These are phyloP conservation scores for Mucor saturninus DNA, from an alignment of 371 early-diverging fungal species.

Conservation along the genomic window DNA sequence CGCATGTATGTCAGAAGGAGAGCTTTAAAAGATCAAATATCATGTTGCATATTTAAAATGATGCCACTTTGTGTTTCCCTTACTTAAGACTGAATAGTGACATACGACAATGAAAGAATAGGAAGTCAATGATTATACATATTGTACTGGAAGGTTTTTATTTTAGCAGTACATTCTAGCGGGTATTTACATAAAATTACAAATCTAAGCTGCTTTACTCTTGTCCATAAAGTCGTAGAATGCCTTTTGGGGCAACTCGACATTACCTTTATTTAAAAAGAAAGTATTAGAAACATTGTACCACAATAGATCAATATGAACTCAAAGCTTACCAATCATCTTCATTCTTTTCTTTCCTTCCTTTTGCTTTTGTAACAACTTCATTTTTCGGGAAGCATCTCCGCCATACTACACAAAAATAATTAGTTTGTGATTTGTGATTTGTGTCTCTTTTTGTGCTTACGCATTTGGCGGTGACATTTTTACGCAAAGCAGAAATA, in stretches of 20 bases:
- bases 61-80: conserved; percentile 5
- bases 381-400: conserved; percentile 93
- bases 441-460: conserved; percentile 33
- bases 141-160: not conserved
- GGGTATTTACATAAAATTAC: conserved; percentile 2
- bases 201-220: conserved; percentile 21
- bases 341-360: conserved; percentile 89
- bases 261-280: conserved; percentile 51
- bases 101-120: not conserved
- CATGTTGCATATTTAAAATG: conserved; percentile 1
- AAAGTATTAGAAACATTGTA: not conserved
- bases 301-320: not conserved
- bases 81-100: not conserved
- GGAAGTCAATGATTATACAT: not conserved
- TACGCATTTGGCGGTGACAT: conserved; percentile 94
- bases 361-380: conserved; percentile 88
- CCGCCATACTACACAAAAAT: conserved; percentile 76
- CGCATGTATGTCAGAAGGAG: not conserved
- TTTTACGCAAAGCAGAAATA: conserved; percentile 83
- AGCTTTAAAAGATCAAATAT: not conserved
- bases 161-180: not conserved
- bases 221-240: conserved; percentile 75
- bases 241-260: conserved; percentile 75
- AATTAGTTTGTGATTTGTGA: not conserved
- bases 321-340: conserved; percentile 58